Percentiles rank a stretch among this genome's conserved stretches.
Evolutionary conservation across 2,329 filamentous ascomycete genomes (phyloP).

Genomic region (Phialocephala sp.): DNA sequence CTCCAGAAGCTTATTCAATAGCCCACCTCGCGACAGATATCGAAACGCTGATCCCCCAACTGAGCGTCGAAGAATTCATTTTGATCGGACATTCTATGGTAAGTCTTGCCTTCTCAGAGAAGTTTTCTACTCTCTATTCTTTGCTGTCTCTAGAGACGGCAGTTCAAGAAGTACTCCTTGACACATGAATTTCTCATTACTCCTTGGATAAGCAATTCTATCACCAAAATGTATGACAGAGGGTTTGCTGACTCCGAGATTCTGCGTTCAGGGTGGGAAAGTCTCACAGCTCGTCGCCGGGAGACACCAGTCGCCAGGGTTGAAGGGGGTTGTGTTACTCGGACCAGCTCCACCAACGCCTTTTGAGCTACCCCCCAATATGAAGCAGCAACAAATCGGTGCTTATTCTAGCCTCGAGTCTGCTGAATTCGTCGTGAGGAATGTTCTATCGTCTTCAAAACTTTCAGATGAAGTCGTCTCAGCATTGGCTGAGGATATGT

Average conservation of each 20-base stretch:
- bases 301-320: not conserved
- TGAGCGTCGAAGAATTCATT: slow-evolving; percentile 34
- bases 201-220: too few species aligned
- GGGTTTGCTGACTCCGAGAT: too few species aligned
- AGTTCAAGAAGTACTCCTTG: too few species aligned
- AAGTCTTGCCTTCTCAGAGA: too few species aligned
- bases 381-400: slow-evolving; percentile 43
- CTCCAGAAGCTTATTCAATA: slow-evolving; percentile 41
- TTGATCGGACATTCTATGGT: slow-evolving; percentile 47
- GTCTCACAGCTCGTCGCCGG: slow-evolving; percentile 41
- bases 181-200: too few species aligned
- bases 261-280: slow-evolving; percentile 42
- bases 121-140: too few species aligned
- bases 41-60: slow-evolving; percentile 32
- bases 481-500: slow-evolving; percentile 39
- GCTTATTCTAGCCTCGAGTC: slow-evolving; percentile 43
- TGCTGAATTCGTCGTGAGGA: slow-evolving; percentile 42
- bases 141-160: too few species aligned
- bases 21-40: slow-evolving; percentile 34
- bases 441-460: slow-evolving; percentile 42
- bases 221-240: too few species aligned
- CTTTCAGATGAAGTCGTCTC: slow-evolving; percentile 23
- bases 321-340: slow-evolving; percentile 44
- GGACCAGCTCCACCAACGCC: slow-evolving; percentile 45
- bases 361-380: slow-evolving; percentile 42